A percentile compares a stretch with the other conserved stretches of the same genome.
Evolutionary conservation across 257 asterid genomes (phyloP).

Genomic region (Capsicum rhomboideum): DNA sequence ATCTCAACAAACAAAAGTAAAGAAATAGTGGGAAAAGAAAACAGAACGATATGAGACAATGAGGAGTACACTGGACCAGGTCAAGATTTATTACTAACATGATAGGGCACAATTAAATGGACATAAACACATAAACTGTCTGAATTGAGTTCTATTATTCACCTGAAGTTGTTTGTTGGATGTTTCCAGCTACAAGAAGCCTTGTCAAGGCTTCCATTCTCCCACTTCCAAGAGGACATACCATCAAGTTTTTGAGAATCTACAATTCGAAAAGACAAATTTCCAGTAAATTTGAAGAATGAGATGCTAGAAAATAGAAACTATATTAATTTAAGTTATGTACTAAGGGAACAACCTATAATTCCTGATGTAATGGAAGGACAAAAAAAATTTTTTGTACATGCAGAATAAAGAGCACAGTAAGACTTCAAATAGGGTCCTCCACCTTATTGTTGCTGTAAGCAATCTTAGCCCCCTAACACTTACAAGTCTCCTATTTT

Average conservation of each 20-base stretch:
- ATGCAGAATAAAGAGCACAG: neutral
- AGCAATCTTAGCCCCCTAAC: neutral
- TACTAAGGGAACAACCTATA: neutral
- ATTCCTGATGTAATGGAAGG: neutral
- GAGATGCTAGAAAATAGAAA: neutral
- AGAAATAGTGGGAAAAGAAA: neutral
- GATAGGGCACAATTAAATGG: neutral
- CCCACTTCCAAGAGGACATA: constrained; percentile 57
- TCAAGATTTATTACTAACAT: neutral
- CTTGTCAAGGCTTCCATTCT: constrained; percentile 80
- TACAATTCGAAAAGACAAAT: constrained; percentile 17
- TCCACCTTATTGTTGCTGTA: neutral
- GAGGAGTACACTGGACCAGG: neutral
- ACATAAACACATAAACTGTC: neutral
- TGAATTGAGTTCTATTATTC: constrained; percentile 1
- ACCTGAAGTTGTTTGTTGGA: constrained; percentile 52
- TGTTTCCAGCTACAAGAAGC: constrained; percentile 44
- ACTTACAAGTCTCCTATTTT: neutral
- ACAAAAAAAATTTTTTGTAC: neutral
- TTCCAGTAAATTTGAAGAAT: neutral
- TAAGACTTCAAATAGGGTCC: neutral
- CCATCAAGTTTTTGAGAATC: constrained; percentile 42
- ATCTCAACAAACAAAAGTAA: neutral
- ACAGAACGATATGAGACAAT: neutral
- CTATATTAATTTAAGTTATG: neutral